Evolutionary conservation across 2,329 filamentous ascomycete species (phyloP).

Genomic region (Trichoderma semiorbis): DNA sequence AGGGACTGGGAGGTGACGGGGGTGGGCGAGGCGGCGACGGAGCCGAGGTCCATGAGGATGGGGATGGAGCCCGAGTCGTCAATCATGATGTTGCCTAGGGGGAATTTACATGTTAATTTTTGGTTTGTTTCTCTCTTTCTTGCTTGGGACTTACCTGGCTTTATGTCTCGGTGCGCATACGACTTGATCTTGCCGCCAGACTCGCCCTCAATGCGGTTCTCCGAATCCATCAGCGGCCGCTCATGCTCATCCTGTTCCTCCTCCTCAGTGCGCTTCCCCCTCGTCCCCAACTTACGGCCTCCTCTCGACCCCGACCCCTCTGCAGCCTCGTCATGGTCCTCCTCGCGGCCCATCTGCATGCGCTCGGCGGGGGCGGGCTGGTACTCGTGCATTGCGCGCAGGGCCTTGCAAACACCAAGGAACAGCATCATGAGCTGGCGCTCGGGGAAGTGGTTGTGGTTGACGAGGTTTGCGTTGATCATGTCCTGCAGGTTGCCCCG

Average conservation of each 20-base stretch:
- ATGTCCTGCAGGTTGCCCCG: constrained; percentile 95
- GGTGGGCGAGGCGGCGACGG: constrained; percentile 80
- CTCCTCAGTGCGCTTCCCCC: constrained; percentile 51
- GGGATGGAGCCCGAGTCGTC: constrained; percentile 82
- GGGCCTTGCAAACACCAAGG: constrained; percentile 81
- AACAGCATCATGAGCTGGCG: constrained; percentile 84
- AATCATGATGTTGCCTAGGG: constrained; percentile 90
- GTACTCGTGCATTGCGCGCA: constrained; percentile 91
- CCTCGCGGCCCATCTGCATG: constrained; percentile 51
- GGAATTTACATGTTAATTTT: not conserved
- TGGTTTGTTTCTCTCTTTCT: not conserved
- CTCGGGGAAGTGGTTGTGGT: constrained; percentile 88
- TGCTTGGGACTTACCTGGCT: constrained; percentile 65
- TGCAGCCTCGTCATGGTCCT: constrained; percentile 37
- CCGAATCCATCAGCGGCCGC: constrained; percentile 77
- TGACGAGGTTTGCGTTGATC: constrained; percentile 97
- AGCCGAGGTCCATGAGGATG: constrained; percentile 96
- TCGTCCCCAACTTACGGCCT: constrained; percentile 30
- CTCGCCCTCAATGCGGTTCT: constrained; percentile 54
- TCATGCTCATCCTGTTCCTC: constrained; percentile 73
- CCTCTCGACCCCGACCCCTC: constrained; percentile 20
- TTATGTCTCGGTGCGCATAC: constrained; percentile 95
- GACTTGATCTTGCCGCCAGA: constrained; percentile 65
- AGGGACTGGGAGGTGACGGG: constrained; percentile 86
- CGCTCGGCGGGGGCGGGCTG: constrained; percentile 45